Percentiles rank a stretch among this genome's conserved stretches.
Conservation (phyloP, 2,329 filamentous ascomycete species). For the Alternaria dauci region DNA sequence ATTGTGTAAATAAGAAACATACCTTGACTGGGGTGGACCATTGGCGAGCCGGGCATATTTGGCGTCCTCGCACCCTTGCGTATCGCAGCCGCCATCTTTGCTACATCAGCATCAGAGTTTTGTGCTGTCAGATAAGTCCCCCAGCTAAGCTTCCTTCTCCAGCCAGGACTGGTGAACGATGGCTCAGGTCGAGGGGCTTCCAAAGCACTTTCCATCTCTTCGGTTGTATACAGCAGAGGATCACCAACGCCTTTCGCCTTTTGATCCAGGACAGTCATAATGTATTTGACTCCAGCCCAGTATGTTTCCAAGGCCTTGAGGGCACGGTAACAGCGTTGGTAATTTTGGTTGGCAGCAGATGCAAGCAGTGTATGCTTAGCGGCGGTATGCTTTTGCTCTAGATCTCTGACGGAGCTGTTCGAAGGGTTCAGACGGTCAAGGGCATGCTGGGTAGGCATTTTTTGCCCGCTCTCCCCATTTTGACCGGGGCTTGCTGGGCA, state of each 20-base stretch:
- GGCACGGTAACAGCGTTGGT: slow-evolving; percentile 85
- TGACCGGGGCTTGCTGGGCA: slow-evolving; percentile 56
- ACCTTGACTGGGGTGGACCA: slow-evolving; percentile 62
- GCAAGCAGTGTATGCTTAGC: slow-evolving; percentile 78
- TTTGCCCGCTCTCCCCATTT: slow-evolving; percentile 11
- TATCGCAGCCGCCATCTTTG: slow-evolving; percentile 44
- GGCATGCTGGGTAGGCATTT: neutral
- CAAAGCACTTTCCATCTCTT: slow-evolving; percentile 79
- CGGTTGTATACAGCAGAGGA: slow-evolving; percentile 69
- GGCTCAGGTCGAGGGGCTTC: slow-evolving; percentile 62
- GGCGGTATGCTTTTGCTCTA: slow-evolving; percentile 54
- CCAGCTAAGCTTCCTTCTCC: slow-evolving; percentile 59
- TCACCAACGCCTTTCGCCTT: slow-evolving; percentile 88
- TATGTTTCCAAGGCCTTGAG: slow-evolving; percentile 82
- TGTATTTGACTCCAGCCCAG: slow-evolving; percentile 88
- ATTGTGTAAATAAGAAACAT: neutral
- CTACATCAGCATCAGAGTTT: slow-evolving; percentile 38
- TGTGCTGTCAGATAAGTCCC: slow-evolving; percentile 52
- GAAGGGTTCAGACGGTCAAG: slow-evolving; percentile 14
- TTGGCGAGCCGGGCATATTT: slow-evolving; percentile 55
- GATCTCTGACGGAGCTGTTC: slow-evolving; percentile 29
- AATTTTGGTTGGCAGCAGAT: slow-evolving; percentile 84
- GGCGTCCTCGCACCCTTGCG: slow-evolving; percentile 38
- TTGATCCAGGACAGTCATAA: slow-evolving; percentile 84
- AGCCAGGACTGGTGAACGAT: slow-evolving; percentile 61